These are phyloP conservation scores for Talaromyces thailandensis DNA, from an alignment of 495 filamentous ascomycete genomes.

Conservation along the genomic window DNA sequence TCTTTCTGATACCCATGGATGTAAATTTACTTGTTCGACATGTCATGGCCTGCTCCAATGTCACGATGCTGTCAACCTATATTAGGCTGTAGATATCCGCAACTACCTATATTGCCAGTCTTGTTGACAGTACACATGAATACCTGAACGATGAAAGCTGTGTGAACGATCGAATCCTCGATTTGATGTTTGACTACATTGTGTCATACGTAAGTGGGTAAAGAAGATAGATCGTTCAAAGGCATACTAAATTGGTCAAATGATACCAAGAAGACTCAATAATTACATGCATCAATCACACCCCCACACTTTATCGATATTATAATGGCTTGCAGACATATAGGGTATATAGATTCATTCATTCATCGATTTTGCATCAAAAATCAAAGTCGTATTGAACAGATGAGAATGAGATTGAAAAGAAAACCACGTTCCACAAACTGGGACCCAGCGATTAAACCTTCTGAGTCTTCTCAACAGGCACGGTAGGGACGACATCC, in stretches of 20 bases:
- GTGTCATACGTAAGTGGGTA: no score
- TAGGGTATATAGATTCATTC: background rate
- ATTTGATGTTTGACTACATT: background rate
- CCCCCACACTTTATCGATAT: background rate
- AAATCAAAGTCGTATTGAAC: background rate
- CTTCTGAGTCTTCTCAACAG: slow-evolving; percentile 7
- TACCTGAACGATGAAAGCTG: no score
- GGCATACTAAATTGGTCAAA: background rate
- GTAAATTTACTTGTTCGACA: no score
- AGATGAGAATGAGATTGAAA: background rate
- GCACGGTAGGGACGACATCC: slow-evolving; percentile 41
- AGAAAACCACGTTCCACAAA: background rate
- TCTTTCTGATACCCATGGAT: no score
- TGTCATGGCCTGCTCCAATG: no score
- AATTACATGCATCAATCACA: background rate
- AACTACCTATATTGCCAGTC: no score
- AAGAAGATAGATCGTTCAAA: background rate
- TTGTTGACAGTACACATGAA: no score
- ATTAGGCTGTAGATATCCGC: no score
- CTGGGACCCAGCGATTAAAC: background rate
- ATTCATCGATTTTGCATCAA: background rate
- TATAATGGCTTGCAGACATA: background rate
- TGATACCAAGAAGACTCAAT: background rate
- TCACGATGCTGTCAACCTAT: no score
- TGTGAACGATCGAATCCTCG: background rate